phyloP scores from a whole-genome alignment of 352 stramenopile genomes.

The Phytophthora rubi region DNA sequence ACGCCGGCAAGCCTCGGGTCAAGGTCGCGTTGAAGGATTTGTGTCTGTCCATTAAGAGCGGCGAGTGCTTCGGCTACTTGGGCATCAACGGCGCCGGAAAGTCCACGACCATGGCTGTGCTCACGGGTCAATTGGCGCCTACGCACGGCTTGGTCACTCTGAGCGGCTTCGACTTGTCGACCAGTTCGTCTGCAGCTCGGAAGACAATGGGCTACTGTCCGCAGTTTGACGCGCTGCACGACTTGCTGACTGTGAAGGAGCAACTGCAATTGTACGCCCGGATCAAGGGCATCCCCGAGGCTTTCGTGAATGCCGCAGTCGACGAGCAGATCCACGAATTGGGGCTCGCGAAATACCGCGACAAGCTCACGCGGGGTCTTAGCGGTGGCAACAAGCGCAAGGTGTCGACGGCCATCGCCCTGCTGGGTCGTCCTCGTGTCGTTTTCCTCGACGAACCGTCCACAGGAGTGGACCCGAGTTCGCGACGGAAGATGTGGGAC shows the following conservation, averaged over 20 bases:
- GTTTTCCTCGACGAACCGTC: constrained; percentile 97
- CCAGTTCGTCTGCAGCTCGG: constrained; percentile 38
- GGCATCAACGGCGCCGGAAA: constrained; percentile 92
- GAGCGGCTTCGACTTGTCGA: constrained; percentile 51
- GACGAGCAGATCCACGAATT: constrained; percentile 67
- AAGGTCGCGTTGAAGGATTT: constrained; percentile 78
- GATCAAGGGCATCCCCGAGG: constrained; percentile 78
- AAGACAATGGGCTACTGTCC: constrained; percentile 90
- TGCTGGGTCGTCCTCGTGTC: constrained; percentile 92
- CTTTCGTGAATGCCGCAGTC: constrained; percentile 47
- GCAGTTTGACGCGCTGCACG: constrained; percentile 95
- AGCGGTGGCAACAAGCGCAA: constrained; percentile 91
- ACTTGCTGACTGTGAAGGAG: constrained; percentile 92
- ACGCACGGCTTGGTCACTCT: constrained; percentile 60
- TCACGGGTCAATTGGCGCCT: constrained; percentile 62
- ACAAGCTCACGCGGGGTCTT: constrained; percentile 48
- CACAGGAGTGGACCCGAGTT: constrained; percentile 93
- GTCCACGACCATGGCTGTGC: constrained; percentile 79
- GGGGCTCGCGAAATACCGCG: constrained; percentile 64
- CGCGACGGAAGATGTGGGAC: constrained; percentile 93
- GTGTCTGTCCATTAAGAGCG: constrained; percentile 68
- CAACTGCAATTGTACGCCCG: constrained; percentile 91
- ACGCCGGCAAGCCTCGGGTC: constrained; percentile 83
- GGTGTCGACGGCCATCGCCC: constrained; percentile 95
- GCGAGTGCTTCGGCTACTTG: constrained; percentile 89